Conservation (phyloP, 495 filamentous ascomycete genomes). For the Neurospora cerealis region DNA sequence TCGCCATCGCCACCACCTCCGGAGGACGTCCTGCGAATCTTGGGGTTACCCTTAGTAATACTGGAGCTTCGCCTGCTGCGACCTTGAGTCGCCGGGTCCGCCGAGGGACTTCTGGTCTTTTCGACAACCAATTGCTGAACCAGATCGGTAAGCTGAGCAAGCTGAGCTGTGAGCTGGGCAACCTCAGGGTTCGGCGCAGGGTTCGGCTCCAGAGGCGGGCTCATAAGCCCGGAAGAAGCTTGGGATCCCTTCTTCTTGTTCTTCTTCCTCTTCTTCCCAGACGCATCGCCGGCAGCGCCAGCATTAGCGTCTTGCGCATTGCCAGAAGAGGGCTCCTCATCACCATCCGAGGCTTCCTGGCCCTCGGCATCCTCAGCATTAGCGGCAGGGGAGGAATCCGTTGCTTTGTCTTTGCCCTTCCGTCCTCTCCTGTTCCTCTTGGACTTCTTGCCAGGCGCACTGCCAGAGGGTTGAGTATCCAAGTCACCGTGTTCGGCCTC, state of each 20-base stretch:
- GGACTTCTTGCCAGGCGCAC: slow-evolving; percentile 9
- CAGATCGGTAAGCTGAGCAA: background rate
- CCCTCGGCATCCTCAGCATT: background rate
- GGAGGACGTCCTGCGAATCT: background rate
- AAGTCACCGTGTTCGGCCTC: slow-evolving; percentile 3
- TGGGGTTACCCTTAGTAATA: background rate
- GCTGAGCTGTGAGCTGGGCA: background rate
- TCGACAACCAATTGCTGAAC: background rate
- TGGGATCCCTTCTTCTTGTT: slow-evolving; percentile 4
- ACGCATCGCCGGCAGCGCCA: background rate
- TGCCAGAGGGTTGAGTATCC: background rate
- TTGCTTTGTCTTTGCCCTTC: slow-evolving; percentile 15
- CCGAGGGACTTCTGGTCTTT: background rate
- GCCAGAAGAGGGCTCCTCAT: background rate
- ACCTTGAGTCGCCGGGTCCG: background rate
- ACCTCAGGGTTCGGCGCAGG: background rate
- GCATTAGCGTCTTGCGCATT: background rate
- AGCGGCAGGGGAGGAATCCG: background rate
- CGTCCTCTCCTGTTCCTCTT: slow-evolving; percentile 26
- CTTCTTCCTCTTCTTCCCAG: slow-evolving; percentile 5
- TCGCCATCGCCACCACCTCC: background rate
- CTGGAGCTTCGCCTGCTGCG: background rate
- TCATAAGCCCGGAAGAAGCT: background rate
- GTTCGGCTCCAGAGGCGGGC: background rate
- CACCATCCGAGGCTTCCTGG: background rate